Base-by-base conservation (phyloP, 2,329 filamentous ascomycete species). In the Moelleriella libera region DNA sequence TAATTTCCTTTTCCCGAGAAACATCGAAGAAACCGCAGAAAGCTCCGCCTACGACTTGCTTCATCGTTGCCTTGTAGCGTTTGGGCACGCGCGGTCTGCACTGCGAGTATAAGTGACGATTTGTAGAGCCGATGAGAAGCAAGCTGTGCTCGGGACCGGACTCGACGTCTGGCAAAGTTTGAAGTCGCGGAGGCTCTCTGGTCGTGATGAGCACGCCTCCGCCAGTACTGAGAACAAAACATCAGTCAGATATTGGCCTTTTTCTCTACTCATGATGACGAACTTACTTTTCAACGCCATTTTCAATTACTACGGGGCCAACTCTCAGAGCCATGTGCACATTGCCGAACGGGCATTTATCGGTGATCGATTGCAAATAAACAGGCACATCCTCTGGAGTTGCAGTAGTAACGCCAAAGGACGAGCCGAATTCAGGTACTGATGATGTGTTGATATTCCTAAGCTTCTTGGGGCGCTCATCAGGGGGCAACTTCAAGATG, bases 301-400 rank as follows among this genome's bases (percentile, higher is more conserved):
- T 68, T 52, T 68, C 63, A 39, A 69, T 62, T 3, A 68, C 49
- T 29, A 69, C 40, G 5, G 66, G 64, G 0, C 67, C 66, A 31
- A 69, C 47, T 0, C 64, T 58, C 6, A 69, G 54, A 8, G 60
- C 62, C 63, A 68, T 67, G 42, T 67, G 66, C 3, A 67, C 61
- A 46, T 67, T 64, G 2, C 60, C 61, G 47, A 60, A 67, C 0
- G 64, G 66, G 50, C 66, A 58, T 42, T 59, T 57, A 29, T 63
- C 55, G 1, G 57, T 53, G 34, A 58, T 55, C 7, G 51, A 53
- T 30, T 57, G 55, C 6, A 64, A 55, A 41, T 58, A 64, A 2
- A 55, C 32, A 0, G 64, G 63, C 9, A 66, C 56, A 5, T 59
- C 55, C 29, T 52, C 54, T 10, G 50, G 50, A 5, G 52, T 50